Evolutionary conservation across 164 flowering plant species (phyloP).

Genomic region (Magnolia sinica): DNA sequence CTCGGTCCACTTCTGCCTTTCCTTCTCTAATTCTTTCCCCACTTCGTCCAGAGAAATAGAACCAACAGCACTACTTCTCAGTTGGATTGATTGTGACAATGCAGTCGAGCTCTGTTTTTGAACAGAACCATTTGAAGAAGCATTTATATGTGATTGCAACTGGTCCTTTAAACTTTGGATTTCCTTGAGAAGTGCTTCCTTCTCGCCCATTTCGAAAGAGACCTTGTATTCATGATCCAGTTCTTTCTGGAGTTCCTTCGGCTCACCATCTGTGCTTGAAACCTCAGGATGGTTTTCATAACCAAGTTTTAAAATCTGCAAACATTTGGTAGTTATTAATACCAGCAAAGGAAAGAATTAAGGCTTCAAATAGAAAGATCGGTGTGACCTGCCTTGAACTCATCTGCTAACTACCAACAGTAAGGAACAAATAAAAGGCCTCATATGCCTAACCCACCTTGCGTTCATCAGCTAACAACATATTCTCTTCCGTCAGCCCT

Average conservation of each 20-base stretch:
- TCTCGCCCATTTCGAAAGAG: conserved; percentile 48
- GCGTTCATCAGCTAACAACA: conserved; percentile 21
- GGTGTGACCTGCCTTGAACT: no score
- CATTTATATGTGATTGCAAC: conserved; percentile 42
- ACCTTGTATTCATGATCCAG: conserved; percentile 15
- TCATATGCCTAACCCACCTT: conserved; percentile 24
- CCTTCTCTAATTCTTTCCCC: conserved; percentile 67
- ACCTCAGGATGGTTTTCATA: neutral
- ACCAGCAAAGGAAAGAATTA: neutral
- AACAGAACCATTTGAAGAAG: conserved; percentile 33
- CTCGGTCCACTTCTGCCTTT: conserved; percentile 88
- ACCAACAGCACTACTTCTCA: conserved; percentile 28
- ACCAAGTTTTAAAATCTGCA: conserved; percentile 35
- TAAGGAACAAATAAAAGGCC: neutral
- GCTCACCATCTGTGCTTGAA: conserved; percentile 28
- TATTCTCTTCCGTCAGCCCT: conserved; percentile 18
- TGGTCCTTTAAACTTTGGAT: conserved; percentile 56
- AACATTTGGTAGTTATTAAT: neutral
- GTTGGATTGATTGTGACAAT: conserved; percentile 43
- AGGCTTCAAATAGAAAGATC: neutral
- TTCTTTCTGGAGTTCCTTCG: conserved; percentile 34
- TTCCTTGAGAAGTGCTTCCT: conserved; percentile 72
- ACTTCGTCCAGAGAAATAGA: conserved; percentile 13
- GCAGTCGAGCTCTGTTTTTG: conserved; percentile 39
- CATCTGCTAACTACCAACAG: neutral